Base-by-base conservation (phyloP, 129 eudicot genomes). In the Logfia minima region DNA sequence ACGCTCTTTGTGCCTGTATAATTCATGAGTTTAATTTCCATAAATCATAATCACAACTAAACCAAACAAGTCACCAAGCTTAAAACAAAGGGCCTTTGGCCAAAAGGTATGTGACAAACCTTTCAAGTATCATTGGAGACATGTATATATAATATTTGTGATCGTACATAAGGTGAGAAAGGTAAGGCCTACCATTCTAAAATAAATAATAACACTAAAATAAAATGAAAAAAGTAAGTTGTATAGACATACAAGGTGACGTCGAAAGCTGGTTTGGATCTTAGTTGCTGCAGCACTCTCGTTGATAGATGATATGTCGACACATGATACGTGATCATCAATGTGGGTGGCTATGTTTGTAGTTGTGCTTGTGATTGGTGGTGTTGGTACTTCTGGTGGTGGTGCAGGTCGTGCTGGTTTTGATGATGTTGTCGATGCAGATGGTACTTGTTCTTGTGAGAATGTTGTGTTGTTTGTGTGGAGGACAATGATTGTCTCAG, bases 221-320 rank as follows among this genome's bases (percentile, higher is more conserved):
- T 6, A 2, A 62, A 62, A 62, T 2, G 14, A 11, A 39, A 21
- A 22, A 51, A 5, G 28, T 58, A 61, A 68, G 26, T 16, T 22
- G 19, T 6, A 68, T 65, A 19, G 21, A 81, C 74, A 31, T 88
- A 91, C 97, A 71, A 91, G 91, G 66, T 91, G 94, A 16, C 90
- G 85, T 78, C 97, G 85, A 77, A 91, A 91, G 79, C 69, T 82
- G 22, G 94, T 70, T 83, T 91, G 97, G 53, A 91, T 88, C 53
- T 52, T 76, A 39, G 81, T 80, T 79, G 94, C 90, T n/a, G 97
- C 92, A 35, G 56, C 59, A 5, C 76, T 83, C 68, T 90, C 80
- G 31, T 75, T 72, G 71, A 80, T 26, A n/a, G 75, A 62, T 52
- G 72, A 41, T 31, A 53, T 32, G 32, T 74, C 75, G 21, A 22